phyloP scores from a whole-genome alignment of 2,329 filamentous ascomycete species.

The Coniochaeta sp. region DNA sequence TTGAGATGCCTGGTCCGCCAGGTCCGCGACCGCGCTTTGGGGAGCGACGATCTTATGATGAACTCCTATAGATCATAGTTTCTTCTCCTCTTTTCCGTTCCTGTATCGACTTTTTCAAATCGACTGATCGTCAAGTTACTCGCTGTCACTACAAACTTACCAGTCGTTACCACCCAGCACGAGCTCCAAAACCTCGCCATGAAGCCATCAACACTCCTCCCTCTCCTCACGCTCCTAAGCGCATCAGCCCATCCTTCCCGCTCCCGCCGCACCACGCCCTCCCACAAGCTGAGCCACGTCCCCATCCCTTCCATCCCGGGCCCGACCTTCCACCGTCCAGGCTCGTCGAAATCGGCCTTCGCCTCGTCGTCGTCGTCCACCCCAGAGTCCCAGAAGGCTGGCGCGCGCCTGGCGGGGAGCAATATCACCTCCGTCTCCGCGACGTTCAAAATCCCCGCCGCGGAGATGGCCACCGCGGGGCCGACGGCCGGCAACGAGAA shows the following conservation, averaged over 20 bases:
- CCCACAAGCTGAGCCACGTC: neutral
- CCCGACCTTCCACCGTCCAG: neutral
- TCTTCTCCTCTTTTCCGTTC: neutral
- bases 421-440: neutral
- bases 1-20: neutral
- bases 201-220: neutral
- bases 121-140: neutral
- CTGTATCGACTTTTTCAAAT: neutral
- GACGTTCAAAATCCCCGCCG: conserved; percentile 8
- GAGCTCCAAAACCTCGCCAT: neutral
- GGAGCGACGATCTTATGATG: neutral
- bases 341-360: neutral
- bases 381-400: neutral
- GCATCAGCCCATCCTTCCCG: neutral
- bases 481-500: conserved; percentile 11
- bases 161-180: neutral
- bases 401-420: neutral
- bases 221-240: neutral
- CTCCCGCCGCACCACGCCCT: neutral
- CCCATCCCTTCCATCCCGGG: neutral
- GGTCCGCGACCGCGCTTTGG: neutral
- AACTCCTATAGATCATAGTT: neutral
- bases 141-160: neutral
- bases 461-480: conserved; percentile 8
- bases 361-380: neutral